Evolutionary conservation across 23 red algal species (phyloP).

Genomic region (Pyropia yezoensis): DNA sequence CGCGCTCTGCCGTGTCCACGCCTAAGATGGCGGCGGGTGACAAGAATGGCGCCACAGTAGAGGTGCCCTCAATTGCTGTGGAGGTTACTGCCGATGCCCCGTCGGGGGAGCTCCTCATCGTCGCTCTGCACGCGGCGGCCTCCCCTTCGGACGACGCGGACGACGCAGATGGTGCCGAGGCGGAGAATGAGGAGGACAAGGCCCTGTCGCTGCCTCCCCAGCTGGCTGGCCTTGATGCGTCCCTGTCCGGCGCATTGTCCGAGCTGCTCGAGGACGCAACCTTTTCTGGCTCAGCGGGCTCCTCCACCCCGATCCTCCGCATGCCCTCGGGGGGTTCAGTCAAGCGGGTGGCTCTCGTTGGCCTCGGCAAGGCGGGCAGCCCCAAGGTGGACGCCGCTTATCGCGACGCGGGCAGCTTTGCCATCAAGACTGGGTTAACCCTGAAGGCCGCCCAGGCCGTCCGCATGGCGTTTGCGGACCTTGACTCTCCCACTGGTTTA

Average conservation of each 20-base stretch:
- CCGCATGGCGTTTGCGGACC: constrained; percentile 22
- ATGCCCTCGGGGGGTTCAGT: not conserved
- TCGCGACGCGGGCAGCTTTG: constrained; percentile 26
- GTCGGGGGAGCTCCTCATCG: too few relatives aligned
- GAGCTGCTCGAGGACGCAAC: constrained; percentile 34
- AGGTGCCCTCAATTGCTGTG: too few relatives aligned
- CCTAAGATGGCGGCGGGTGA: too few relatives aligned
- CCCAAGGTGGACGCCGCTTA: constrained; percentile 17
- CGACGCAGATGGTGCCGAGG: constrained; percentile 22
- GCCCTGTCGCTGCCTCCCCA: constrained; percentile 4
- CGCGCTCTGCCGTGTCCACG: too few relatives aligned
- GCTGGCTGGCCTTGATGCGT: constrained; percentile 1
- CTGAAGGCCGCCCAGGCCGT: constrained; percentile 26
- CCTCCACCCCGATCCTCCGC: constrained; percentile 36
- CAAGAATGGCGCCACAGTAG: too few relatives aligned
- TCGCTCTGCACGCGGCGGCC: too few relatives aligned
- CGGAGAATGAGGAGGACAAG: not conserved
- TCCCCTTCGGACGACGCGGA: too few relatives aligned
- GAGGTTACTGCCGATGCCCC: too few relatives aligned
- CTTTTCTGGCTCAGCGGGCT: constrained; percentile 29
- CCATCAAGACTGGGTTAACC: constrained; percentile 16
- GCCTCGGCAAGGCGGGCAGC: constrained; percentile 45
- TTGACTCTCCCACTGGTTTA: not conserved
- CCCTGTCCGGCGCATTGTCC: constrained; percentile 3
- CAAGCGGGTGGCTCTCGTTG: constrained; percentile 50